Evolutionary conservation across 208 protist species (phyloP), one percentile per base, ranked within the genome.

Genomic region (Lotmaria passim): DNA sequence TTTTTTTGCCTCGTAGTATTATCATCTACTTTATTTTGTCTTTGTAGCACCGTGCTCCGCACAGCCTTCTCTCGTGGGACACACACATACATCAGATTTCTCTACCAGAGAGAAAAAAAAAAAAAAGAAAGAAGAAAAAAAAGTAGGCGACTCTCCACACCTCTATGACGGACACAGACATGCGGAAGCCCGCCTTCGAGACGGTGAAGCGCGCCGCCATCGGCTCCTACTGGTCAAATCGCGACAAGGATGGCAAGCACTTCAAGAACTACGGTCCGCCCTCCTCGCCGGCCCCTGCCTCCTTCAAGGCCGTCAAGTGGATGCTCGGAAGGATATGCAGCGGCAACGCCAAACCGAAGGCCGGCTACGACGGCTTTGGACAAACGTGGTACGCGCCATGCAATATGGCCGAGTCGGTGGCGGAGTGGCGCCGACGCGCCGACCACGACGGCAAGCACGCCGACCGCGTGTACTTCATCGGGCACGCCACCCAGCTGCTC

Each of bases 401-500:
- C 57, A 65, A 86, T 58, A 75, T 81, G 65, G 68, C 14, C 17
- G 73, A 73, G 39, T 76, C 70, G 12, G 73, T 69, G 48, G 57
- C 78, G 44, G 39, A 57, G 47, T 60, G 59, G 55, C 78, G 84
- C 1, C 46, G 51, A n/a, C n/a, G n/a, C n/a, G n/a, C n/a, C 55
- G 57, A 39, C 5, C 47, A 56, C 19, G 52, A 12, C 15, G 74
- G 31, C 24, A 17, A 60, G 3, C 47, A 63, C 26, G 71, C 28
- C 34, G 67, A 87, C 71, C 68, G 63, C 21, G 80, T 74, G 21
- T 96, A 86, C 46, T 97, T 90, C 84, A 80, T 96, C 28, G 87
- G 89, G 1, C 93, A 97, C 77, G 78, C 91, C 17, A 87, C 78
- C 2, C 68, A 79, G 57, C 78, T 94, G n/a, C 75, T 97, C 38